Percentiles rank a stretch among this genome's conserved stretches.
Evolutionary conservation across 73 alveolate genomes (phyloP).

Genomic region (Blepharisma japonicum): DNA sequence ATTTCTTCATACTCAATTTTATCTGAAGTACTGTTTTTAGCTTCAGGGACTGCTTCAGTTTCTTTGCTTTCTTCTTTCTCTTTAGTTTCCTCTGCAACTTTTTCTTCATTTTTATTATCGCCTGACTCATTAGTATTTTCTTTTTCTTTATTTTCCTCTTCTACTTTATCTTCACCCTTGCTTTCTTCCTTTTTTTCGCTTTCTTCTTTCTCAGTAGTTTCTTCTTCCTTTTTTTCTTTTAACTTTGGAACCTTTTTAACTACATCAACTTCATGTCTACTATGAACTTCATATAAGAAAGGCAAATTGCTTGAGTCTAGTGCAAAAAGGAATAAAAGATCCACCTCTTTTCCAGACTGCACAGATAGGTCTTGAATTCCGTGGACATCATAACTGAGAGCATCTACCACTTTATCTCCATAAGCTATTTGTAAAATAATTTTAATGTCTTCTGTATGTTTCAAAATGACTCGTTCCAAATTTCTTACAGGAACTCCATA

Average conservation of each 20-base stretch:
- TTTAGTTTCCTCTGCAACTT: neutral
- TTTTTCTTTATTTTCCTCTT: slow-evolving; percentile 28
- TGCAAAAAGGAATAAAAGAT: neutral
- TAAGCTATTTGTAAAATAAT: neutral
- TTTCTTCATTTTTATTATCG: slow-evolving; percentile 25
- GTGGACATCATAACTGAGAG: neutral
- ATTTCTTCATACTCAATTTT: neutral
- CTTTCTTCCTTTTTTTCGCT: slow-evolving; percentile 6
- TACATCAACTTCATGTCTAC: slow-evolving; percentile 3
- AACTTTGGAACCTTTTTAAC: slow-evolving; percentile 32
- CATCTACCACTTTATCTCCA: neutral
- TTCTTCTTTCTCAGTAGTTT: slow-evolving; percentile 31
- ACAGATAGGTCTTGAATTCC: neutral
- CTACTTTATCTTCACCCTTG: slow-evolving; percentile 28
- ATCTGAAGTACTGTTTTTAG: neutral
- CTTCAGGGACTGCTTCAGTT: neutral
- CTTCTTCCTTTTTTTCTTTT: slow-evolving; percentile 32
- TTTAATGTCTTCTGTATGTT: neutral
- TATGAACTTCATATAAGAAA: neutral
- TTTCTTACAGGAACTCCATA: neutral
- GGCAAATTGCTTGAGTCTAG: neutral
- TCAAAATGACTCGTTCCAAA: neutral
- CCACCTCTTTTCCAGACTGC: neutral
- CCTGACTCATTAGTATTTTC: neutral
- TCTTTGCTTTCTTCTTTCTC: slow-evolving; percentile 20